Evolutionary conservation across 768 basidiomycete genomes (phyloP), one percentile per base, ranked within the genome.

Genomic region (Porpolomopsis calyptriformis): DNA sequence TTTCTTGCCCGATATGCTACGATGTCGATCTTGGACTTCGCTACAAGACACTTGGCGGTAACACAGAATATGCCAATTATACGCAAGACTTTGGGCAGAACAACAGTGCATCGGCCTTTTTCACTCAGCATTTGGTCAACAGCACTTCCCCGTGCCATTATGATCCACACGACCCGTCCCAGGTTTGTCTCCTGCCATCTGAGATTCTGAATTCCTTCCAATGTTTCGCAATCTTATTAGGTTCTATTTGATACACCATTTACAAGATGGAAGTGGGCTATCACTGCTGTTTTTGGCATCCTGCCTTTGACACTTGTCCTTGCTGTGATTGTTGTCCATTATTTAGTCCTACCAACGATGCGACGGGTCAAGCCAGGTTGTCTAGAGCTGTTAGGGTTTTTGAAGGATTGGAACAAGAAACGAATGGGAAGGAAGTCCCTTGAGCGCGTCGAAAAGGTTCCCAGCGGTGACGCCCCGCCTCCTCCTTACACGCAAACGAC

Each of bases 181-280:
- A 55, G 25, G 51, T 5, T 38, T 29, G 4, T 16, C 40, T 25
- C n/a, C 18, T 19, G 26, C 35, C 18, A 23, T 19, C 22, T 22
- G 38, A n/a, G n/a, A n/a, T n/a, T 12, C 14, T 37, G 11, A 10
- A n/a, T 27, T 34, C 29, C 27, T 49, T 35, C 23, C n/a, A 18
- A 23, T 36, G 40, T 31, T 48, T 22, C n/a, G 45, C 43, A 37
- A 45, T 23, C 24, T 27, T 4, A 46, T 50, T 43, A 33, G 53
- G 24, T 50, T 25, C 26, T 29, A 4, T 49, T 51, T 44, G 39
- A 55, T 27, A 49, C 53, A 12, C 29, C 25, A 4, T 49, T 52
- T 18, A 55, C 53, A 4, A 19, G 38, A 4, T 55, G 53, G 53
- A 55, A 50, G 45, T 55, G 52, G 53, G 53, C 33, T 2, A 45